Base-by-base conservation (phyloP, 1,284 basidiomycete species). In the Ustilago cynodontis region DNA sequence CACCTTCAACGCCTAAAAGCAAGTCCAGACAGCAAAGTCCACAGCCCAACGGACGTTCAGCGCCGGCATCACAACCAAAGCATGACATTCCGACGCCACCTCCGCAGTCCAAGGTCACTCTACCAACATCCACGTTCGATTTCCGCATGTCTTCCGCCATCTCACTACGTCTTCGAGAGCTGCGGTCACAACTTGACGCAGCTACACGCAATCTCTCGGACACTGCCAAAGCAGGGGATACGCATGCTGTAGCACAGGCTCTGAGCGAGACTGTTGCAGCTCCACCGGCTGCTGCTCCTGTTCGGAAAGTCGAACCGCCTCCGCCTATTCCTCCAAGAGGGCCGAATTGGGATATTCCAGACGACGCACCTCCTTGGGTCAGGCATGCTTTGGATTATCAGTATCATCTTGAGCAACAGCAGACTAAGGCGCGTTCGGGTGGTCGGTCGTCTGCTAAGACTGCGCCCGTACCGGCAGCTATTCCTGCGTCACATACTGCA, bases 131-230 rank as follows among this genome's bases (percentile, higher is more conserved):
- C 2, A 39, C 45, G 2, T 71, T 77, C 28, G 52, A 65, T 31
- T 71, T 77, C 26, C 59, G 65, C 39, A 68, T 71, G 65, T 55
- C 74, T 2, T 71, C 61, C n/a, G 50, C 57, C 13, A 56, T 83
- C 60, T 86, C 86, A 51, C 64, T 82, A 10, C 85, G 86, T 35
- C 86, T 86, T 45, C 80, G 82, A 49, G 81, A 83, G 20, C 18
- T 76, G 49, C 59, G 73, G 11, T 67, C 64, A 1, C 67, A 62
- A 57, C 62, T 76, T 22, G 68, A 76, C 41, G 65, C 50, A 16
- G 73, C 73, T 5, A 53, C 67, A 0, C 59, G 59, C 50, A 59
- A 68, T 11, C 47, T 71, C 16, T 52, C 62, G 1, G 52, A 61
- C 41, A 49, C 39, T 26, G 31, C 28, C 5, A 28, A 28, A 8